These are phyloP conservation scores for Cryphonectria radicalis DNA, from an alignment of 2,329 filamentous ascomycete species.

Conservation along the genomic window DNA sequence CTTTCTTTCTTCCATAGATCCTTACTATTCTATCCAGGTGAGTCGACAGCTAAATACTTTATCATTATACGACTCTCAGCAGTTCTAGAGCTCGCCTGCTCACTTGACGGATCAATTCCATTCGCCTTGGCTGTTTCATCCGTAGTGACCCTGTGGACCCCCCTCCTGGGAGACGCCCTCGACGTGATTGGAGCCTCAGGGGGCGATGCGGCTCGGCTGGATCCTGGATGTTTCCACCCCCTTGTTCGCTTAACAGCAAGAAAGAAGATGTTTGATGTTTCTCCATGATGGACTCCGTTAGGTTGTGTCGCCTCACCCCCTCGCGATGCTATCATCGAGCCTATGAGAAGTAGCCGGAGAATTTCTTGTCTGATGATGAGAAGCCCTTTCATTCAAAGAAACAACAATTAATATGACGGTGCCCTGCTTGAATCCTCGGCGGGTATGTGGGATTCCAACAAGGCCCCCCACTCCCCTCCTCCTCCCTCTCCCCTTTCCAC, in stretches of 20 bases:
- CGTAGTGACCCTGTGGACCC: constrained; percentile 19
- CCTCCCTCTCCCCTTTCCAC: background rate
- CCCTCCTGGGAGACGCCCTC: constrained; percentile 10
- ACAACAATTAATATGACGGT: constrained; percentile 4
- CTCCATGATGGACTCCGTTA: constrained; percentile 19
- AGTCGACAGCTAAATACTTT: background rate
- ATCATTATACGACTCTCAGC: background rate
- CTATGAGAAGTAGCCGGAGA: constrained; percentile 15
- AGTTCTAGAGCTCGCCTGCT: background rate
- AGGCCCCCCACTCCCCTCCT: background rate
- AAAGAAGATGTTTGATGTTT: constrained; percentile 27
- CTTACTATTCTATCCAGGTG: background rate
- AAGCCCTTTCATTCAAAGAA: constrained; percentile 15
- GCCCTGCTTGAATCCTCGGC: background rate
- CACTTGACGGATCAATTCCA: constrained; percentile 26
- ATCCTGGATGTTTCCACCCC: constrained; percentile 15
- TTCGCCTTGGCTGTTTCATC: constrained; percentile 28
- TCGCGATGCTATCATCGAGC: constrained; percentile 21
- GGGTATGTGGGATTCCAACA: background rate
- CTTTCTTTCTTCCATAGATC: no score
- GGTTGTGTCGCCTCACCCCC: constrained; percentile 11
- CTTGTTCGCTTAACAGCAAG: constrained; percentile 20
- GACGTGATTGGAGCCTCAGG: constrained; percentile 20
- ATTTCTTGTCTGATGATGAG: constrained; percentile 10
- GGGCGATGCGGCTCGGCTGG: constrained; percentile 26